phyloP scores from a whole-genome alignment of 345 rosid genomes.

The Fremontodendron californicum region DNA sequence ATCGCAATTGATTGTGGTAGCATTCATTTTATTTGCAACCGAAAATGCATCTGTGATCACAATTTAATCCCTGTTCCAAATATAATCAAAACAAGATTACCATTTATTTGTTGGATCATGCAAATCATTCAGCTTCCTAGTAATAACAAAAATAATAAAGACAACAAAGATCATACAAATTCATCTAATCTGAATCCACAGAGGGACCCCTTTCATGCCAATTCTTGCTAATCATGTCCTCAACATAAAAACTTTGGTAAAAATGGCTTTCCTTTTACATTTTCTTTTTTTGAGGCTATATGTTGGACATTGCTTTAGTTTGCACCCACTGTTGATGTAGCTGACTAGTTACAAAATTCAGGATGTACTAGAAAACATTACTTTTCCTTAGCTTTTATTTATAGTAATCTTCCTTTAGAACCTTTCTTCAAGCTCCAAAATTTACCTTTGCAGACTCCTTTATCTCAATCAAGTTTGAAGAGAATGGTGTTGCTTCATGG shows the following conservation, averaged over 20 bases:
- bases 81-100: neutral
- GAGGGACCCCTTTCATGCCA: conserved; percentile 7
- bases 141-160: conserved; percentile 3
- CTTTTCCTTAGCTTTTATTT: neutral
- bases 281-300: neutral
- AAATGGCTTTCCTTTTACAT: neutral
- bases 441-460: conserved; percentile 61
- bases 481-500: conserved; percentile 83
- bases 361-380: neutral
- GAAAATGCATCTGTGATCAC: no score
- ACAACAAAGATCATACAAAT: conserved; percentile 10
- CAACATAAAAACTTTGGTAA: neutral
- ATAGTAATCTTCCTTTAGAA: neutral
- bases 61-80: no score
- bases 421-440: neutral
- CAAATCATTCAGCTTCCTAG: conserved; percentile 5
- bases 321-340: neutral
- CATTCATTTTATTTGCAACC: no score
- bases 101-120: conserved; percentile 6
- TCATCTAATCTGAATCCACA: conserved; percentile 1
- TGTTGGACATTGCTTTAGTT: neutral
- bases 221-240: neutral
- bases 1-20: no score
- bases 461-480: no score
- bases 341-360: neutral